Conservation (phyloP, 441 rosid species). For the Corymbia calophylla region DNA sequence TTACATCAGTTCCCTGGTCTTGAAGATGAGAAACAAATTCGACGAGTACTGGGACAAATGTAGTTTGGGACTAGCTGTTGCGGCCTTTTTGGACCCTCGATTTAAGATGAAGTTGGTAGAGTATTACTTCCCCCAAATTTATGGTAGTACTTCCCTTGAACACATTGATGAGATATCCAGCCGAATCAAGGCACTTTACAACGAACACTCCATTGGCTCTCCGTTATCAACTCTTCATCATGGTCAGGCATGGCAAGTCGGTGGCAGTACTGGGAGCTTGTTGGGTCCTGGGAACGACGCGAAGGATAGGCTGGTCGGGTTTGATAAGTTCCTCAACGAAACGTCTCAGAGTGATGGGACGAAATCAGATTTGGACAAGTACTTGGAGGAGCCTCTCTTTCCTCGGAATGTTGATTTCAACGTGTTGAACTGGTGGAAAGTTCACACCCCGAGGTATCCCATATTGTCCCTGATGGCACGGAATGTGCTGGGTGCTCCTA, state of each 20-base stretch:
- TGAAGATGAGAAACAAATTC: conserved; percentile 46
- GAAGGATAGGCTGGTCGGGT: conserved; percentile 43
- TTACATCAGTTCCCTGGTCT: conserved; percentile 35
- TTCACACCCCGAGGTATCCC: conserved; percentile 55
- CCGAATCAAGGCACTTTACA: conserved; percentile 45
- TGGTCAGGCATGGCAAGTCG: conserved; percentile 40
- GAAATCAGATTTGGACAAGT: conserved; percentile 49
- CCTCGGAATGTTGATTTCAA: conserved; percentile 50
- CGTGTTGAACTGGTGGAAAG: conserved; percentile 66
- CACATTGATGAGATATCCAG: conserved; percentile 40
- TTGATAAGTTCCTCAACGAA: conserved; percentile 49
- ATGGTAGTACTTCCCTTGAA: conserved; percentile 33
- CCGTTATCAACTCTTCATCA: conserved; percentile 44
- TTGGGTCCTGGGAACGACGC: conserved; percentile 8
- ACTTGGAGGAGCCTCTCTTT: conserved; percentile 63
- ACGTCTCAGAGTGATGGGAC: conserved; percentile 38
- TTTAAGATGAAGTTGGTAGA: conserved; percentile 74
- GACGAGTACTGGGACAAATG: conserved; percentile 64
- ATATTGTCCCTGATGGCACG: conserved; percentile 58
- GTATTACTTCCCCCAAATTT: conserved; percentile 58
- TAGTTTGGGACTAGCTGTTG: conserved; percentile 48
- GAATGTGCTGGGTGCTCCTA: conserved; percentile 42
- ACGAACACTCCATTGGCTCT: conserved; percentile 58
- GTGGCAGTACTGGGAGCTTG: conserved; percentile 1
- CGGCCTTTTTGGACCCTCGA: conserved; percentile 67